phyloP scores from a whole-genome alignment of 345 rosid species.

The Eucalyptus victrix region DNA sequence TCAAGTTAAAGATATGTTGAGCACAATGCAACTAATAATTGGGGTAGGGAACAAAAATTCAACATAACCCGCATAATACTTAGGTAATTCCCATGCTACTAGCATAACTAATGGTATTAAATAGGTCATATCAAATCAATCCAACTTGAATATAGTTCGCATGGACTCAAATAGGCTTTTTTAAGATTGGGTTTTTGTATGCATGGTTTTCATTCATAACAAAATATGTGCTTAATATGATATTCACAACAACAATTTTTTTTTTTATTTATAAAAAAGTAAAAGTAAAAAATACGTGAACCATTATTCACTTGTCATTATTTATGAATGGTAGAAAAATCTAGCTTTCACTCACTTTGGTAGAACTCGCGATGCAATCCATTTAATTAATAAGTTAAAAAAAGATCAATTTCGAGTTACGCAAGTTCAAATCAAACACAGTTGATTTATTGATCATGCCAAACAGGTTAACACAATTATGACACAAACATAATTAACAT shows the following conservation, averaged over 20 bases:
- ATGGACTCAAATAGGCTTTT: neutral
- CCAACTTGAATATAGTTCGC: neutral
- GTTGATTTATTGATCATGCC: neutral
- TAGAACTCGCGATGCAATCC: neutral
- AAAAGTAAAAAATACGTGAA: neutral
- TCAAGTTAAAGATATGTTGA: neutral
- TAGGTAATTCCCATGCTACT: neutral
- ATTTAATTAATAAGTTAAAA: neutral
- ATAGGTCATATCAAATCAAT: neutral
- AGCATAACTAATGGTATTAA: neutral
- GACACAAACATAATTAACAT: neutral
- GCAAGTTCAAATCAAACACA: neutral
- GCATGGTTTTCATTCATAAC: neutral
- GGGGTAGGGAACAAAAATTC: neutral
- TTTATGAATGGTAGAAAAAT: neutral
- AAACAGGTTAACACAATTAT: neutral
- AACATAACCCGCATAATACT: neutral
- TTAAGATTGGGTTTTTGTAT: neutral
- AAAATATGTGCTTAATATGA: neutral
- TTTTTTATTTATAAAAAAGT: no score
- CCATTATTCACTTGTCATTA: neutral
- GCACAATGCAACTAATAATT: neutral
- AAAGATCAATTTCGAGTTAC: neutral
- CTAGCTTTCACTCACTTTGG: neutral
- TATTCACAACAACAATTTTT: neutral